phyloP scores from a whole-genome alignment of 2,329 filamentous ascomycete species.

The Botrytis aclada region DNA sequence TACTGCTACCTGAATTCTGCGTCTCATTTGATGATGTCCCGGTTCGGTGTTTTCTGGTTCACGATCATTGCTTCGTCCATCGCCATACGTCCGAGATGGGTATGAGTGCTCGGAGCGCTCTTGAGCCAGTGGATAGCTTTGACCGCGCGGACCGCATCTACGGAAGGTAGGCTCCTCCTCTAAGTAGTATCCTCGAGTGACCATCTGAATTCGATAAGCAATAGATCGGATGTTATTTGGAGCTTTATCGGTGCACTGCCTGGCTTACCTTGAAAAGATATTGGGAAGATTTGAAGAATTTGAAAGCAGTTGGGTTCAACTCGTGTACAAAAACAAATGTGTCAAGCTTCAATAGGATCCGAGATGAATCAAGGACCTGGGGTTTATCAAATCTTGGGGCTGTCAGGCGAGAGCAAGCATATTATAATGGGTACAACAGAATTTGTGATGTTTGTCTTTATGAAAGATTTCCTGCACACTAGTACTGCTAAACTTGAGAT shows the following conservation, averaged over 20 bases:
- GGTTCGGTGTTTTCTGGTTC: slow-evolving; percentile 28
- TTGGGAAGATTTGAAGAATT: slow-evolving; percentile 2
- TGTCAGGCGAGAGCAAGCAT: slow-evolving; percentile 24
- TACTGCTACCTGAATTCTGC: slow-evolving; percentile 53
- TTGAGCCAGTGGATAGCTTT: slow-evolving; percentile 32
- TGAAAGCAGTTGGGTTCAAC: slow-evolving; percentile 11
- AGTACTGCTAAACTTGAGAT: neutral
- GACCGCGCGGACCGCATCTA: slow-evolving; percentile 27
- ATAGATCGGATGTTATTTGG: slow-evolving; percentile 3
- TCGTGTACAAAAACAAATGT: slow-evolving; percentile 23
- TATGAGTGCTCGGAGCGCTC: slow-evolving; percentile 26
- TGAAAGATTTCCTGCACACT: slow-evolving; percentile 8
- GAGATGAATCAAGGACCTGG: slow-evolving; percentile 19
- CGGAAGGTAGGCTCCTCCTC: slow-evolving; percentile 32
- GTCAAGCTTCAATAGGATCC: slow-evolving; percentile 20
- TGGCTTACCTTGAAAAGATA: slow-evolving; percentile 16
- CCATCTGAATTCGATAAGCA: slow-evolving; percentile 18
- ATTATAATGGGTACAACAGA: slow-evolving; percentile 28
- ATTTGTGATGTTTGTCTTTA: slow-evolving; percentile 25
- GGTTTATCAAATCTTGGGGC: slow-evolving; percentile 23
- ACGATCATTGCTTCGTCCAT: slow-evolving; percentile 27
- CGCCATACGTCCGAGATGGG: slow-evolving; percentile 27
- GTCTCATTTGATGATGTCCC: slow-evolving; percentile 30
- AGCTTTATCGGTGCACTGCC: neutral
- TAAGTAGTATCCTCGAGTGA: slow-evolving; percentile 28